Percentiles rank a stretch among this genome's conserved stretches.
Evolutionary conservation across 2,329 filamentous ascomycete genomes (phyloP).

Genomic region (Colletotrichum aenigma): DNA sequence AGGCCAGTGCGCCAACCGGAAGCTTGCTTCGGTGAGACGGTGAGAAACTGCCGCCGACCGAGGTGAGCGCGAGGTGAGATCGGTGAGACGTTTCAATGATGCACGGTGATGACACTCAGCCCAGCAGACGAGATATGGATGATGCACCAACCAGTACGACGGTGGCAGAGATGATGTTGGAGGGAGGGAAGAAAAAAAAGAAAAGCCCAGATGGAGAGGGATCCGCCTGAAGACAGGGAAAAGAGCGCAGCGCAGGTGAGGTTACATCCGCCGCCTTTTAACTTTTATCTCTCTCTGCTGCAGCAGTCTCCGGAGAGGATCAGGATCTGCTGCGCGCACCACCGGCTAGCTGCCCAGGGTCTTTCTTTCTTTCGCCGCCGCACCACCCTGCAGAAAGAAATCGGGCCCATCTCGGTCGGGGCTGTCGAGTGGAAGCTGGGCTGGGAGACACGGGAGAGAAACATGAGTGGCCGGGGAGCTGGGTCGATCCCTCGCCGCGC

Average conservation of each 20-base stretch:
- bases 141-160: background rate
- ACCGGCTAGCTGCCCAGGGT: background rate
- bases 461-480: background rate
- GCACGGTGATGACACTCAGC: background rate
- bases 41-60: background rate
- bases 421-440: background rate
- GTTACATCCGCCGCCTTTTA: constrained; percentile 11
- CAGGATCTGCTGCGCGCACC: background rate
- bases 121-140: background rate
- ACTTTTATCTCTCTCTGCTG: background rate
- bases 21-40: background rate
- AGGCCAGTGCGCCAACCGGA: background rate
- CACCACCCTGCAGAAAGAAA: background rate
- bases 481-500: background rate
- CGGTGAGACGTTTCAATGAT: background rate
- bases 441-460: background rate
- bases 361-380: background rate
- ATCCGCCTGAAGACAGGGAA: background rate
- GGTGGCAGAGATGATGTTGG: background rate
- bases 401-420: constrained; percentile 7
- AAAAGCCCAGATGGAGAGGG: background rate
- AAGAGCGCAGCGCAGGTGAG: background rate
- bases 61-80: background rate
- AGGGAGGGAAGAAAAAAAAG: background rate
- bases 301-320: background rate